These are phyloP conservation scores for Saccharomyces uvarum DNA, from an alignment of 1,139 yeast genomes.

Conservation along the genomic window DNA sequence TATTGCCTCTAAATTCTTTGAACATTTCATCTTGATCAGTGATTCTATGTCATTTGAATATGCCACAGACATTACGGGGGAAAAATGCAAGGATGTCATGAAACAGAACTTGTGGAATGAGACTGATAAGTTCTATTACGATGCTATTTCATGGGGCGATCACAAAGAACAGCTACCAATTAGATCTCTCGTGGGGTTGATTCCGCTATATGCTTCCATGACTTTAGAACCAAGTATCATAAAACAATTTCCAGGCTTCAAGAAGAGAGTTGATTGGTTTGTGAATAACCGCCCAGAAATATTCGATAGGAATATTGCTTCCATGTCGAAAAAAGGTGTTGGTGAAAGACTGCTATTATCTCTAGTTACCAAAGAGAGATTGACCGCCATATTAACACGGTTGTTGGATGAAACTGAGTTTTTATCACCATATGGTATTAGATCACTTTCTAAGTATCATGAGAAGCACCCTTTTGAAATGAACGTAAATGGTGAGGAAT, in stretches of 20 bases:
- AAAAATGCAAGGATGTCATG: conserved; percentile 39
- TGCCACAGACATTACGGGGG: conserved; percentile 29
- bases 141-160: conserved; percentile 81
- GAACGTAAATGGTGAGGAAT: conserved; percentile 75
- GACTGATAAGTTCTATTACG: conserved; percentile 81
- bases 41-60: conserved; percentile 78
- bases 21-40: conserved; percentile 85
- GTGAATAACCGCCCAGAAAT: conserved; percentile 62
- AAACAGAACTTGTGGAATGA: conserved; percentile 84
- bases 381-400: conserved; percentile 65
- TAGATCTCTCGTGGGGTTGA: conserved; percentile 83
- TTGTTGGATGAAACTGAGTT: conserved; percentile 89
- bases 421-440: conserved; percentile 76
- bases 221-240: conserved; percentile 84
- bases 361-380: conserved; percentile 73
- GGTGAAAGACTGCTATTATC: conserved; percentile 80
- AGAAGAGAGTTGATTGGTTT: conserved; percentile 82
- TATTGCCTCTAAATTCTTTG: conserved; percentile 91
- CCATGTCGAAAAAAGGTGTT: conserved; percentile 77
- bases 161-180: conserved; percentile 72
- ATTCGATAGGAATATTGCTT: conserved; percentile 84
- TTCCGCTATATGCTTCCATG: conserved; percentile 85
- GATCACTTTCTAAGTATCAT: conserved; percentile 85
- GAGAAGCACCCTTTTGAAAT: conserved; percentile 79
- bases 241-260: conserved; percentile 74